Evolutionary conservation across 495 filamentous ascomycete genomes (phyloP).

Genomic region (Penicillium angulare): DNA sequence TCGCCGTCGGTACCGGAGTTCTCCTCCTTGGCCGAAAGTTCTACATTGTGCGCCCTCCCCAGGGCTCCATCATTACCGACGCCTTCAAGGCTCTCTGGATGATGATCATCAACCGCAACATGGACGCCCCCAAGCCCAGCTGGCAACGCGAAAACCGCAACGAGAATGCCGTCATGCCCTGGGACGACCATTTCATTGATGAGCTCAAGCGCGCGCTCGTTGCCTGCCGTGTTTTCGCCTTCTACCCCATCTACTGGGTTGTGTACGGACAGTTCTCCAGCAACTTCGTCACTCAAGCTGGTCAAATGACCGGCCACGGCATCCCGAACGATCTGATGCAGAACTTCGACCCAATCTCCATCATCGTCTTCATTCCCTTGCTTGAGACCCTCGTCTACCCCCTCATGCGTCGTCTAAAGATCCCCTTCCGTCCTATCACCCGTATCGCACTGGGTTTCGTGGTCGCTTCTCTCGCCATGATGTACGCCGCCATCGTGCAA

Average conservation of each 20-base stretch:
- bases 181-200: conserved; percentile 64
- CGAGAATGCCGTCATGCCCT: conserved; percentile 35
- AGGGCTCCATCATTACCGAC: conserved; percentile 61
- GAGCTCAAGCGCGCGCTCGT: conserved; percentile 58
- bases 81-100: conserved; percentile 61
- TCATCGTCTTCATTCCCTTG: conserved; percentile 71
- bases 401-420: conserved; percentile 57
- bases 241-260: conserved; percentile 62
- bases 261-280: conserved; percentile 57
- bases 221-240: conserved; percentile 60
- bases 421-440: conserved; percentile 68
- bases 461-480: conserved; percentile 62
- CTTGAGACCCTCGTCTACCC: conserved; percentile 70
- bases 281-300: conserved; percentile 59
- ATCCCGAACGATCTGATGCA: conserved; percentile 72
- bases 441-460: conserved; percentile 74
- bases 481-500: conserved; percentile 67
- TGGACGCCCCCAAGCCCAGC: conserved; percentile 60
- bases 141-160: conserved; percentile 50
- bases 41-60: conserved; percentile 62
- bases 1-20: conserved; percentile 51
- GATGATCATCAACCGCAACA: conserved; percentile 52
- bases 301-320: conserved; percentile 53
- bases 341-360: conserved; percentile 74
- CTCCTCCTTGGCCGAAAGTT: conserved; percentile 54